Conservation (phyloP, 352 stramenopile species). For the Phytopythium oedochilum region DNA sequence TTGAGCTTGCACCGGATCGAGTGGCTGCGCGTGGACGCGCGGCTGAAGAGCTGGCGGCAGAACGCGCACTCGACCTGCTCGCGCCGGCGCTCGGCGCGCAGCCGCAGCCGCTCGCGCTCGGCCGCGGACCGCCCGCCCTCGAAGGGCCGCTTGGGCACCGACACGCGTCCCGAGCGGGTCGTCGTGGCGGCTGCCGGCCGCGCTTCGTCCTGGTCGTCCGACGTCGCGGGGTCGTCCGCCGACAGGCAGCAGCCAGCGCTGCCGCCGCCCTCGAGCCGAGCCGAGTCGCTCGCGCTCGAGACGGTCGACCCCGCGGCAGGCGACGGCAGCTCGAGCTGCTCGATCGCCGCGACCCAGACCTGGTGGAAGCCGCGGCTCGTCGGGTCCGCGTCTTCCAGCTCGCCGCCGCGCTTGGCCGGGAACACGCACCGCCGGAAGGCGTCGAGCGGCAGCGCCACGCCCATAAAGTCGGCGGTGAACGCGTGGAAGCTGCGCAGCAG, state of each 20-base stretch:
- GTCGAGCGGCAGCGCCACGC: neutral
- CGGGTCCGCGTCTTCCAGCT: too few species aligned
- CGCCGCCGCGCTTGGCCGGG: neutral
- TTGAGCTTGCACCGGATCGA: neutral
- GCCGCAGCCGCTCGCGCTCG: neutral
- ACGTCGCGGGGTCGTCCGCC: neutral
- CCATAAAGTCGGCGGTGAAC: neutral
- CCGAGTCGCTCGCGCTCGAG: neutral
- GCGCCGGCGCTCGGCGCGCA: neutral
- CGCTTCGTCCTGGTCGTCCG: neutral
- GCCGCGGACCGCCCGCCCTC: neutral
- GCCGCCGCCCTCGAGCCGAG: neutral
- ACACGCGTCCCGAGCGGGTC: neutral
- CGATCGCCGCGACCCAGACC: conserved; percentile 1
- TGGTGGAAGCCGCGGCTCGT: neutral
- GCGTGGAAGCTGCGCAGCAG: neutral
- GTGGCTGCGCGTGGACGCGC: conserved; percentile 3
- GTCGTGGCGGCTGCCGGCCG: neutral
- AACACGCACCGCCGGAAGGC: neutral
- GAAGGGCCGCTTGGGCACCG: neutral
- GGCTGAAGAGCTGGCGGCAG: conserved; percentile 1
- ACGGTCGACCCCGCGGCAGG: neutral
- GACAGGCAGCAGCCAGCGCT: neutral
- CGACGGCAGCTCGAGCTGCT: neutral
- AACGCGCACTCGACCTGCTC: conserved; percentile 1